These are phyloP conservation scores for Amphirosellinia nigrospora DNA, from an alignment of 495 filamentous ascomycete species.

Conservation along the genomic window DNA sequence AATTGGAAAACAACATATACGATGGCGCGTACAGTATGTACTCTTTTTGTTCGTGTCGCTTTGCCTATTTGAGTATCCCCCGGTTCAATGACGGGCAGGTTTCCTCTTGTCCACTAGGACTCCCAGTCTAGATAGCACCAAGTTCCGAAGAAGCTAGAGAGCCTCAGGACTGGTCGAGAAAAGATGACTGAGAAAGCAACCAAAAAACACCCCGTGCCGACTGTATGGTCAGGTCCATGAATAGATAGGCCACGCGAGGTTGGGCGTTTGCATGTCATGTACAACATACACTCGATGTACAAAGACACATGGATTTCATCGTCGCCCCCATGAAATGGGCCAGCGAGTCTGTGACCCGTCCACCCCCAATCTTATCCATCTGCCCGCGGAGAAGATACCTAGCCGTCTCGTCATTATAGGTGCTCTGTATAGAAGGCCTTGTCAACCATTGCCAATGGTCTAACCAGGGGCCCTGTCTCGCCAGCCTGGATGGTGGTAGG, in stretches of 20 bases:
- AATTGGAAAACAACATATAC: constrained; percentile 15
- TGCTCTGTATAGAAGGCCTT: constrained; percentile 11
- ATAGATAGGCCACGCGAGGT: constrained; percentile 13
- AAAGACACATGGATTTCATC: constrained; percentile 14
- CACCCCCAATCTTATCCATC: constrained; percentile 22
- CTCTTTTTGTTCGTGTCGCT: constrained; percentile 8
- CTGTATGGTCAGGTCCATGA: constrained; percentile 7
- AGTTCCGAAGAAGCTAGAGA: not conserved
- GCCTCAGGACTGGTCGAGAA: constrained; percentile 11
- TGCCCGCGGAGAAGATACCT: constrained; percentile 23
- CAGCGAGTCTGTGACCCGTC: constrained; percentile 19
- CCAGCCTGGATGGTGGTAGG: constrained; percentile 8
- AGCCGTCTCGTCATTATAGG: constrained; percentile 12
- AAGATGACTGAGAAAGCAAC: constrained; percentile 12
- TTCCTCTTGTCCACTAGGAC: not conserved
- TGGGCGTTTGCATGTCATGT: constrained; percentile 4
- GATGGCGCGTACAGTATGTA: constrained; percentile 1
- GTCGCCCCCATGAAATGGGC: constrained; percentile 10
- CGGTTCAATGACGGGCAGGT: constrained; percentile 12
- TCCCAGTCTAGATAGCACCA: not conserved
- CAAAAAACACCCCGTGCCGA: not conserved
- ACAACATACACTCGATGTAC: constrained; percentile 20
- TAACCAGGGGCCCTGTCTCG: constrained; percentile 10
- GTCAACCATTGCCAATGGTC: not conserved
- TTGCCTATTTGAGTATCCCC: constrained; percentile 24